Conservation (phyloP, 495 filamentous ascomycete species). For the Tuber brumale region DNA sequence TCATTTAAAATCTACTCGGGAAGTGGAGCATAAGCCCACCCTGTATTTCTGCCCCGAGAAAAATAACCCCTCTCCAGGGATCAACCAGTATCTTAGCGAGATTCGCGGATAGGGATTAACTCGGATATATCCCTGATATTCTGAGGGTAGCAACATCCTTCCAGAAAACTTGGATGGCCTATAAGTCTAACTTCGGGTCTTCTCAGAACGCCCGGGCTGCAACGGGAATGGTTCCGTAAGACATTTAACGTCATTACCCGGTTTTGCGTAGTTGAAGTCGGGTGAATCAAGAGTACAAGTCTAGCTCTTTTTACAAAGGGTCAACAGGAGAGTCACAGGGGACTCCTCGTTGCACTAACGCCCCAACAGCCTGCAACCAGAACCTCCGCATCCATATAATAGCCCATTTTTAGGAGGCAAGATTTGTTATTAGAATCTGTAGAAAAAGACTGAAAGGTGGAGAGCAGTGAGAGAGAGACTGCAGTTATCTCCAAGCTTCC, state of each 20-base stretch:
- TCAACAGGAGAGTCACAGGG: not conserved
- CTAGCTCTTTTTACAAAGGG: not conserved
- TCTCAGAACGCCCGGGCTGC: not conserved
- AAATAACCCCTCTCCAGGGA: not conserved
- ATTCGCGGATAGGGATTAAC: not conserved
- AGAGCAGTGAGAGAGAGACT: not conserved
- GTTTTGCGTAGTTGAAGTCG: not conserved
- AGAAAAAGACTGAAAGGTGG: not conserved
- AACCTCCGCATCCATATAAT: not conserved
- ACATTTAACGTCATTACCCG: not conserved
- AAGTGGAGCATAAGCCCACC: not conserved
- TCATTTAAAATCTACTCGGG: not conserved
- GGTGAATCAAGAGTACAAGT: not conserved
- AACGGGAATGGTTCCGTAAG: not conserved
- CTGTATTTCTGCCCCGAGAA: not conserved
- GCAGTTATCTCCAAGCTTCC: not conserved
- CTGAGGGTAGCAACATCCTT: not conserved
- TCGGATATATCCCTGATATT: not conserved
- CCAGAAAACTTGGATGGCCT: not conserved
- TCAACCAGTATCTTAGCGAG: not conserved
- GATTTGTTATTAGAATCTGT: not conserved
- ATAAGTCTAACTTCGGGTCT: not conserved
- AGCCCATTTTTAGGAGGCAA: not conserved
- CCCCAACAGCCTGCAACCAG: not conserved
- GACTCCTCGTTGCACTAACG: not conserved